Conservation (phyloP, 768 basidiomycete species). For the Chalciporus pseudorubinellus region DNA sequence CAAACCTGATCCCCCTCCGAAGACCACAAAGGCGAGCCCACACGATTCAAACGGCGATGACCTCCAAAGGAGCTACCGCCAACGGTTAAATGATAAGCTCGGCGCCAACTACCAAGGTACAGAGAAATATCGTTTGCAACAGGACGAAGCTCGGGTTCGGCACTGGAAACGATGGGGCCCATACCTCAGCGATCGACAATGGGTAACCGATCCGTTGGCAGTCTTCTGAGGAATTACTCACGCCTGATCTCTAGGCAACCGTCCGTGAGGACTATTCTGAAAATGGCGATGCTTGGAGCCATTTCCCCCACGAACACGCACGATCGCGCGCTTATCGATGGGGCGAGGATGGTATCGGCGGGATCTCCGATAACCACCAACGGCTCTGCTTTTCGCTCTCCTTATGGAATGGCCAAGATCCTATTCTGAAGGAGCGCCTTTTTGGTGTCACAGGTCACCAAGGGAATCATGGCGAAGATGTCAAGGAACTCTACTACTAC, state of each 20-base stretch:
- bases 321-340: constrained; percentile 94
- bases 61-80: constrained; percentile 48
- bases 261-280: constrained; percentile 98
- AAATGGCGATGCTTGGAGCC: constrained; percentile 94
- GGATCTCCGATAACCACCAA: constrained; percentile 96
- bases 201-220: constrained; percentile 50
- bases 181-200: constrained; percentile 95
- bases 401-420: constrained; percentile 93
- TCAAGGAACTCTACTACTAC: constrained; percentile 98
- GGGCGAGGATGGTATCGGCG: constrained; percentile 98
- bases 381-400: constrained; percentile 87
- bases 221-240: constrained; percentile 9
- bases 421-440: constrained; percentile 93
- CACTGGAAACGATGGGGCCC: constrained; percentile 99
- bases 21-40: constrained; percentile 36
- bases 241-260: constrained; percentile 63
- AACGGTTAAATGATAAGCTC: constrained; percentile 60
- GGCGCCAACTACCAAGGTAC: constrained; percentile 74
- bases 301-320: constrained; percentile 92
- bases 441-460: constrained; percentile 97
- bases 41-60: neutral
- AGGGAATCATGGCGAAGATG: constrained; percentile 99
- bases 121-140: constrained; percentile 81
- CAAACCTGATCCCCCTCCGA: constrained; percentile 40
- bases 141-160: constrained; percentile 72